Conservation (phyloP, 2,329 filamentous ascomycete genomes). For the Aspergillus amoenus region DNA sequence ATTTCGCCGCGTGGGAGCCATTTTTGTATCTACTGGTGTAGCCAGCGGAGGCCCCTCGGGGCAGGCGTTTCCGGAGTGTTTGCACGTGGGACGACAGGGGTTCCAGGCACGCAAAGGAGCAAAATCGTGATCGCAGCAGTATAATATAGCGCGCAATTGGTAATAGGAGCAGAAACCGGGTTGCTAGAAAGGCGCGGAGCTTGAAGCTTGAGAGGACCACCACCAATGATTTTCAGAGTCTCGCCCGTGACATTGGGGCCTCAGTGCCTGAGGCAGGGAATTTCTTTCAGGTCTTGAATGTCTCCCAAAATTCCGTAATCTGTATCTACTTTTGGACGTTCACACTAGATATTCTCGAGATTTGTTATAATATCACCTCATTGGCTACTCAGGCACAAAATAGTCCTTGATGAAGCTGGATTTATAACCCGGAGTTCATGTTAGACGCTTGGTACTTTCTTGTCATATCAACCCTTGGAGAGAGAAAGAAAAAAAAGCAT, state of each 20-base stretch:
- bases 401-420: no score
- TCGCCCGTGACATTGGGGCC: conserved; percentile 6
- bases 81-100: background rate
- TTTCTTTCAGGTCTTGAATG: background rate
- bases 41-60: conserved; percentile 24
- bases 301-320: background rate
- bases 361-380: no score
- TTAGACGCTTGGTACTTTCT: no score
- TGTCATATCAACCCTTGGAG: no score
- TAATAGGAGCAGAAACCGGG: background rate
- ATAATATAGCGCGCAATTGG: background rate
- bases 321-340: background rate
- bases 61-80: conserved; percentile 11
- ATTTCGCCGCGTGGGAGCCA: conserved; percentile 43
- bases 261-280: conserved; percentile 22
- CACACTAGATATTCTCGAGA: background rate
- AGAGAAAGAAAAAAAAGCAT: background rate
- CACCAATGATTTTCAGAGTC: background rate
- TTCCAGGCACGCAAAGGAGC: background rate
- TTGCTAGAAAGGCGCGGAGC: background rate
- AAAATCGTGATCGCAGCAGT: background rate
- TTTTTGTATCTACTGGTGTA: conserved; percentile 22
- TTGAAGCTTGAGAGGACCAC: background rate
- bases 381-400: no score
- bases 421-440: no score